A percentile compares a stretch with the other conserved stretches of the same genome.
These are phyloP conservation scores for Elsinoe perseae DNA, from an alignment of 2,329 filamentous ascomycete genomes.

Conservation along the genomic window DNA sequence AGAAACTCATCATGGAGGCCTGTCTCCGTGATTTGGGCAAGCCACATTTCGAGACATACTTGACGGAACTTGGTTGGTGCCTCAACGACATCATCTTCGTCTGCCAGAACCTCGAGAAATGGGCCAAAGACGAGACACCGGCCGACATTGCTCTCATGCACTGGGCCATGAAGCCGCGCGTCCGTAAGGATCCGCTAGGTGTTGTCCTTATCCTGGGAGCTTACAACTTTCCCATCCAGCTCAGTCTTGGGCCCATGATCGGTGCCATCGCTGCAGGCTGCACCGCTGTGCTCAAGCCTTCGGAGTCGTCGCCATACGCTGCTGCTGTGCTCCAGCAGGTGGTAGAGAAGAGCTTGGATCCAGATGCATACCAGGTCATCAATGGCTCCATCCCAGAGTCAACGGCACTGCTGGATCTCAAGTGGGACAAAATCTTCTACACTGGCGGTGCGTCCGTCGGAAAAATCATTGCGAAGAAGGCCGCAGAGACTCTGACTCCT, in stretches of 20 bases:
- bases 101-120: conserved; percentile 69
- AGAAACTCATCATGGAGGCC: conserved; percentile 64
- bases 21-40: conserved; percentile 73
- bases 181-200: conserved; percentile 83
- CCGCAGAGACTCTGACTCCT: conserved; percentile 58
- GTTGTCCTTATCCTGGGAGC: conserved; percentile 76
- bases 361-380: conserved; percentile 64
- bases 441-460: conserved; percentile 74
- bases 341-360: conserved; percentile 67
- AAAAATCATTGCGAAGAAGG: conserved; percentile 47
- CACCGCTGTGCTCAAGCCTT: conserved; percentile 83
- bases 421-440: conserved; percentile 98
- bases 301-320: conserved; percentile 67
- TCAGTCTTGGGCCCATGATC: conserved; percentile 69
- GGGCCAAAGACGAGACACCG: conserved; percentile 73
- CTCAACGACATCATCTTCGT: conserved; percentile 75
- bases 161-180: conserved; percentile 61
- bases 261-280: conserved; percentile 91
- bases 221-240: conserved; percentile 88
- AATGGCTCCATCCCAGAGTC: conserved; percentile 78
- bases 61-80: conserved; percentile 70
- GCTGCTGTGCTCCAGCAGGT: conserved; percentile 76
- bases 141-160: conserved; percentile 62
- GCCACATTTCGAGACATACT: conserved; percentile 61
- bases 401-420: conserved; percentile 71